Evolutionary conservation across 2,329 filamentous ascomycete genomes (phyloP).

Genomic region (Bimuria novae-zelandiae): DNA sequence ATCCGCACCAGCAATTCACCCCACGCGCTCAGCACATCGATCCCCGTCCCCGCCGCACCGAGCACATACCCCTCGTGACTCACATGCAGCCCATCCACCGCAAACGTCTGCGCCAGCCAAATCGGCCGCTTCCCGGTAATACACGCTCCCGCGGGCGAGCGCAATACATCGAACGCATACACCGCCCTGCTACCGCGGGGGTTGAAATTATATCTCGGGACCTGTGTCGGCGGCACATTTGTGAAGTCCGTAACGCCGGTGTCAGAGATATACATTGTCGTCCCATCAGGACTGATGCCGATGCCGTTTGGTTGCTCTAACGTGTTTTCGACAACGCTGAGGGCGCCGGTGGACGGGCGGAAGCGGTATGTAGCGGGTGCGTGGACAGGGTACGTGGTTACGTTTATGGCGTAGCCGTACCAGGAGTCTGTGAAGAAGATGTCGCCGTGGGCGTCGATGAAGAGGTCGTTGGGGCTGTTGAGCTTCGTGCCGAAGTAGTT

Average conservation of each 20-base stretch:
- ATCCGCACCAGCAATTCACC: background rate
- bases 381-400: background rate
- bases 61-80: constrained; percentile 2
- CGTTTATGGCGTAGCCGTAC: constrained; percentile 3
- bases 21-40: background rate
- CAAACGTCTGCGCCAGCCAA: constrained; percentile 2
- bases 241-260: background rate
- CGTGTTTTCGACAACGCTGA: background rate
- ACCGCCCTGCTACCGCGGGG: background rate
- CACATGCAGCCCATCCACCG: constrained; percentile 2
- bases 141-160: background rate
- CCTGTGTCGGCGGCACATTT: background rate
- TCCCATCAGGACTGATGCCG: background rate
- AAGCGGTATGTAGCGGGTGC: background rate
- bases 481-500: constrained; percentile 1
- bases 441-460: background rate
- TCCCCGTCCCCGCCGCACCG: background rate
- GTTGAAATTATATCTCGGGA: background rate
- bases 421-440: constrained; percentile 1
- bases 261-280: constrained; percentile 1
- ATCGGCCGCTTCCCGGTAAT: background rate
- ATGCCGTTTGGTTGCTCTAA: background rate
- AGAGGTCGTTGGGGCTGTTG: background rate
- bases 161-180: background rate
- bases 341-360: background rate